A percentile compares a stretch with the other conserved stretches of the same genome.
phyloP scores from a whole-genome alignment of 2,329 filamentous ascomycete genomes.

The Rhynchosporium graminicola region DNA sequence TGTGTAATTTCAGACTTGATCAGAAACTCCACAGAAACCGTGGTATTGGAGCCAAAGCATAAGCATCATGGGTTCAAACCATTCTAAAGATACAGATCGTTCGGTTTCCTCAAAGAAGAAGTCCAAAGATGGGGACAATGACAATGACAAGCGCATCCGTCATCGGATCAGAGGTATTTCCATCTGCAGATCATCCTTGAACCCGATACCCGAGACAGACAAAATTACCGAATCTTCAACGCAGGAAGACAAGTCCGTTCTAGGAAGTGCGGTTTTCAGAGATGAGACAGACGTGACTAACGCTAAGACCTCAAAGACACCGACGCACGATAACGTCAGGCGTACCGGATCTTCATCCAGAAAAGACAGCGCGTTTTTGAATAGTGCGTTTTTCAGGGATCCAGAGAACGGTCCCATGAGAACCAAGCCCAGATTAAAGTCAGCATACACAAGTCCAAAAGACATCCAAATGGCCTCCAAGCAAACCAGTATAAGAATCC shows the following conservation, averaged over 20 bases:
- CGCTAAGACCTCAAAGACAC: background rate
- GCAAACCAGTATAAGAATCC: background rate
- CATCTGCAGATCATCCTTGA: background rate
- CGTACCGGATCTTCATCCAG: background rate
- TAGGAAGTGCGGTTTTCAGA: background rate
- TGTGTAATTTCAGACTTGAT: too few species aligned
- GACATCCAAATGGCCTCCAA: conserved; percentile 13
- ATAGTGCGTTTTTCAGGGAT: too few species aligned
- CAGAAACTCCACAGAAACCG: too few species aligned
- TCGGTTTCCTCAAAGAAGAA: background rate
- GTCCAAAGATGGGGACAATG: conserved; percentile 1
- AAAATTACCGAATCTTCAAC: background rate
- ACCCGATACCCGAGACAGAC: background rate
- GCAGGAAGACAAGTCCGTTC: background rate
- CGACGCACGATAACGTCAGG: background rate
- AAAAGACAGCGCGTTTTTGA: too few species aligned
- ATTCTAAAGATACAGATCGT: too few species aligned
- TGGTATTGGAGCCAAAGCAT: background rate
- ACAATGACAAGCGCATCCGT: background rate
- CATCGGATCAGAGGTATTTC: background rate
- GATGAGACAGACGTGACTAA: background rate
- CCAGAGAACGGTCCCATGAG: background rate
- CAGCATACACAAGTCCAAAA: background rate
- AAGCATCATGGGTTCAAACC: background rate
- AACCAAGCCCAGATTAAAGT: background rate